These are phyloP conservation scores for Pichia gijzeniarum DNA, from an alignment of 805 yeast genomes.

Conservation along the genomic window DNA sequence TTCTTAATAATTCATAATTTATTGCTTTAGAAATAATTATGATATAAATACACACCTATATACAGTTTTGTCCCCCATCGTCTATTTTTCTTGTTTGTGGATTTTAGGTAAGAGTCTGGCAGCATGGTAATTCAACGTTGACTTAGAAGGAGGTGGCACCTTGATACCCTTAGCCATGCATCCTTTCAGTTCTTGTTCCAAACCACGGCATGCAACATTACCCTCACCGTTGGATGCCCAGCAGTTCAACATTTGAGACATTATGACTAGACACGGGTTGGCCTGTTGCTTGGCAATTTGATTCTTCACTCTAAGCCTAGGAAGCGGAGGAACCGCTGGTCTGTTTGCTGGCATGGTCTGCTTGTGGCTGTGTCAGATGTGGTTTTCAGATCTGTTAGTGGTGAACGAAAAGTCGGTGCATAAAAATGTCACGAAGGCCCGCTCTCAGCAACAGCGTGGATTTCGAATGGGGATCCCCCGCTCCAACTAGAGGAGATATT, in stretches of 20 bases:
- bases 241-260: slow-evolving; percentile 83
- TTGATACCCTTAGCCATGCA: slow-evolving; percentile 53
- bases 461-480: too few relatives aligned
- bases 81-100: slow-evolving; percentile 29
- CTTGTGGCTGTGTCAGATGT: background rate
- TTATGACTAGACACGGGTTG: slow-evolving; percentile 69
- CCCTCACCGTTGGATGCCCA: slow-evolving; percentile 97
- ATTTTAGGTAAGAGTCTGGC: slow-evolving; percentile 50
- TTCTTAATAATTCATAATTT: too few relatives aligned
- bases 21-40: too few relatives aligned
- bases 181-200: slow-evolving; percentile 63
- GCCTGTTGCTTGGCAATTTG: slow-evolving; percentile 52
- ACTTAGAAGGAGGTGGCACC: slow-evolving; percentile 33
- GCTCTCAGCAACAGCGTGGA: too few relatives aligned
- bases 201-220: slow-evolving; percentile 51
- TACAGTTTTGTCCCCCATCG: background rate
- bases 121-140: slow-evolving; percentile 51
- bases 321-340: slow-evolving; percentile 58
- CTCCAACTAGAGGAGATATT: too few relatives aligned
- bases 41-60: too few relatives aligned
- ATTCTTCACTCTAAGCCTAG: slow-evolving; percentile 63
- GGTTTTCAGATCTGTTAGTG: background rate
- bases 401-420: background rate
- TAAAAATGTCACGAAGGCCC: too few relatives aligned
- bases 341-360: slow-evolving; percentile 13